Evolutionary conservation across 805 yeast species (phyloP).

Genomic region (Kuraishia hungarica): DNA sequence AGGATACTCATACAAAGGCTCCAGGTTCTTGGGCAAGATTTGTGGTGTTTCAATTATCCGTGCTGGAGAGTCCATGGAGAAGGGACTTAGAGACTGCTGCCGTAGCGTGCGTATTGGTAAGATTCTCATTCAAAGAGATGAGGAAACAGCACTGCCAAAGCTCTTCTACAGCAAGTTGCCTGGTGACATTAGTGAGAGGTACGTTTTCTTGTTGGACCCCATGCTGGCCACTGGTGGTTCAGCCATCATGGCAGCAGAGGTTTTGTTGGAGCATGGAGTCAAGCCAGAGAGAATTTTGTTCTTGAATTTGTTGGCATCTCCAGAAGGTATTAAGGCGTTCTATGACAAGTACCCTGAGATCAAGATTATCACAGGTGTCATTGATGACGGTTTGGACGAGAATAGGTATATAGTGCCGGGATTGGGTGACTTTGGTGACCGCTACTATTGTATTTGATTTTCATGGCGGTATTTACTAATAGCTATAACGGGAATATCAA

Average conservation of each 20-base stretch:
- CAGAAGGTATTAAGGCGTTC: conserved; percentile 85
- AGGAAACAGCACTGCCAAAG: conserved; percentile 92
- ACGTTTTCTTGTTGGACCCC: conserved; percentile 89
- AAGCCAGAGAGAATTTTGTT: conserved; percentile 81
- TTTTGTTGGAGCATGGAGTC: conserved; percentile 79
- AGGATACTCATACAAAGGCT: conserved; percentile 64
- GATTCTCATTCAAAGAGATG: conserved; percentile 94
- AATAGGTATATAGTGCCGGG: conserved; percentile 87
- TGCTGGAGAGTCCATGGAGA: conserved; percentile 99
- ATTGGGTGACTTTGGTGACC: conserved; percentile 95
- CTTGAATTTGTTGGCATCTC: conserved; percentile 85
- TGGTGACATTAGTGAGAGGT: conserved; percentile 80
- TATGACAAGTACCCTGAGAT: conserved; percentile 73
- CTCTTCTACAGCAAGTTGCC: conserved; percentile 92
- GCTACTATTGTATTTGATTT: conserved; percentile 86
- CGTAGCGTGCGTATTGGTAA: conserved; percentile 95
- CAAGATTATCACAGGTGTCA: conserved; percentile 86
- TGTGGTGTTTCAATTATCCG: conserved; percentile 98
- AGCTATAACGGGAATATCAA: too few species aligned
- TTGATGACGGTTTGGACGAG: conserved; percentile 82
- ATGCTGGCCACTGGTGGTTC: conserved; percentile 99
- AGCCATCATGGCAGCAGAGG: conserved; percentile 95
- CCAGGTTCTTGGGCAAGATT: conserved; percentile 79
- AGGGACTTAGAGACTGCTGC: conserved; percentile 95
- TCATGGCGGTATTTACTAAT: too few species aligned